Conservation (phyloP, 2,329 filamentous ascomycete genomes). For the Raffaelea deltoideospora region DNA sequence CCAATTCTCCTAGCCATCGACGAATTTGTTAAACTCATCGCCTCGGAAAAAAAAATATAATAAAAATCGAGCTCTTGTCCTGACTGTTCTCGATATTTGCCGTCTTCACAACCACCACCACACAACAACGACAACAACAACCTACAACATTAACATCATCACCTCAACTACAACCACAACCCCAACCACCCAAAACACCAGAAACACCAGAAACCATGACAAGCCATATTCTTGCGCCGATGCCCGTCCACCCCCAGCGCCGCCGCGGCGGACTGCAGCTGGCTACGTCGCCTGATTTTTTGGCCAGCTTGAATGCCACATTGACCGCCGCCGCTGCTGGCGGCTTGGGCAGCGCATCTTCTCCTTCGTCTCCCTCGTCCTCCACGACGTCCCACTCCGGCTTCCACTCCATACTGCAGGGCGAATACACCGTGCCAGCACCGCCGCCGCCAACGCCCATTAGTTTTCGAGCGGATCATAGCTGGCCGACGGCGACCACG, state of each 20-base stretch:
- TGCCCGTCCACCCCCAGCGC: conserved; percentile 31
- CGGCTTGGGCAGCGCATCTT: no score
- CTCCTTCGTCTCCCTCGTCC: no score
- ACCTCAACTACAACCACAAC: neutral
- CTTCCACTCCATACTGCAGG: conserved; percentile 35
- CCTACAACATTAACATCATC: no score
- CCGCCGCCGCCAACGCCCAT: conserved; percentile 50
- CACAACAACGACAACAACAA: neutral
- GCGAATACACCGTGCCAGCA: conserved; percentile 49
- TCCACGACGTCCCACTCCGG: no score
- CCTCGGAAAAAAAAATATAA: no score
- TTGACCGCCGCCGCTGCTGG: conserved; percentile 18
- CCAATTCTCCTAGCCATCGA: no score
- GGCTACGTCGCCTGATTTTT: conserved; percentile 34
- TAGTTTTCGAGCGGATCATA: conserved; percentile 42
- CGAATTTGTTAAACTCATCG: no score
- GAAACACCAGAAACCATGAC: conserved; percentile 21
- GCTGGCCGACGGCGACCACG: conserved; percentile 28
- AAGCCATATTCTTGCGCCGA: conserved; percentile 27
- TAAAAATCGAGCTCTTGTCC: no score
- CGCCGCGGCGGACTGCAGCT: conserved; percentile 28
- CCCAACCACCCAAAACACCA: neutral
- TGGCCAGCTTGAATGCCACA: conserved; percentile 36
- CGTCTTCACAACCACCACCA: no score
- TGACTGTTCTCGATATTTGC: no score